Percentiles rank a stretch among this genome's conserved stretches.
phyloP scores from a whole-genome alignment of 225 moss, liverwort and hornwort genomes.

The Lunularia cruciata region DNA sequence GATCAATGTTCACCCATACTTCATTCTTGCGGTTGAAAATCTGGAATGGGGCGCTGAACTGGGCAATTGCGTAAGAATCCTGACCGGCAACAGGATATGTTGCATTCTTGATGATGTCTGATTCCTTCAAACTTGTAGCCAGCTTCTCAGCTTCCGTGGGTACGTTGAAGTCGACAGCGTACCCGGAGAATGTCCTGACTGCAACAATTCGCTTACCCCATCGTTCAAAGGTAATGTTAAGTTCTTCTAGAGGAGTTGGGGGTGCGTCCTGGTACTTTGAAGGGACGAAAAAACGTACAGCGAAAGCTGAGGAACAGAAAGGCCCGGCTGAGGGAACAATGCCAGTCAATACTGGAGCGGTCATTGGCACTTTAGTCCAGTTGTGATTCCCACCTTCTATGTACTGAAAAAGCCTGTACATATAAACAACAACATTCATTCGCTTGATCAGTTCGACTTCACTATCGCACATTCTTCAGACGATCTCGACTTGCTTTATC shows the following conservation, averaged over 20 bases:
- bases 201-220: constrained; percentile 68
- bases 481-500: too few relatives aligned
- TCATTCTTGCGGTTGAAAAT: constrained; percentile 77
- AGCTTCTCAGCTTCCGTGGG: constrained; percentile 68
- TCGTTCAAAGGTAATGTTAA: constrained; percentile 60
- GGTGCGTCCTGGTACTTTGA: constrained; percentile 50
- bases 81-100: constrained; percentile 52
- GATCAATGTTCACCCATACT: constrained; percentile 73
- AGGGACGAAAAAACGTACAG: constrained; percentile 73
- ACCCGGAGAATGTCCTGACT: constrained; percentile 73
- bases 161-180: constrained; percentile 75
- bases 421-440: not conserved
- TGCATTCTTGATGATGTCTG: constrained; percentile 50
- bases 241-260: constrained; percentile 75
- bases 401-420: constrained; percentile 78
- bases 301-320: constrained; percentile 89
- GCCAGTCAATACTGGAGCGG: constrained; percentile 85
- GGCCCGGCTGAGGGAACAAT: constrained; percentile 94
- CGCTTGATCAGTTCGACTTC: not conserved
- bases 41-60: constrained; percentile 75
- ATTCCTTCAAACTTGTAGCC: constrained; percentile 54
- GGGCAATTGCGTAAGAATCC: constrained; percentile 91
- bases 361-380: constrained; percentile 80
- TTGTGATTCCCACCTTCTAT: constrained; percentile 86
- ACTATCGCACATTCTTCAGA: too few relatives aligned